A percentile compares a stretch with the other conserved stretches of the same genome.
These are phyloP conservation scores for Elasticomyces elasticus DNA, from an alignment of 495 filamentous ascomycete species.

Conservation along the genomic window DNA sequence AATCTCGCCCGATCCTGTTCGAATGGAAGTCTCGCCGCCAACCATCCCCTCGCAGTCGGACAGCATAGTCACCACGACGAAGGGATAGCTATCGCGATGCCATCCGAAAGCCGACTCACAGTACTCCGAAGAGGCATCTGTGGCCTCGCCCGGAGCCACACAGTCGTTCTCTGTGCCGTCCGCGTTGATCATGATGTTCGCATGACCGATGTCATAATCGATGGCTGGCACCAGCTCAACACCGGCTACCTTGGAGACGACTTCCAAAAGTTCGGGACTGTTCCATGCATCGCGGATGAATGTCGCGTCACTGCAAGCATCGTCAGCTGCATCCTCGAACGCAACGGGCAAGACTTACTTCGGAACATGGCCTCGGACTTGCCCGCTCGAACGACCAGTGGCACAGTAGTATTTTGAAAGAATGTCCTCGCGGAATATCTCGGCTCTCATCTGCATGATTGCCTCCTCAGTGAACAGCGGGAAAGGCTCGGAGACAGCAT, in stretches of 20 bases:
- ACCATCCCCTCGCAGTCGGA: slow-evolving; percentile 17
- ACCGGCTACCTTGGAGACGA: slow-evolving; percentile 16
- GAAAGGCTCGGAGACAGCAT: slow-evolving; percentile 18
- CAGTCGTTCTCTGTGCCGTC: not conserved
- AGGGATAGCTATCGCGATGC: slow-evolving; percentile 22
- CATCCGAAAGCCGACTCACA: slow-evolving; percentile 9
- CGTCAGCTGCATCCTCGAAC: not conserved
- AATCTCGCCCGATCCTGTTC: slow-evolving; percentile 10
- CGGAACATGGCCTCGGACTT: slow-evolving; percentile 13
- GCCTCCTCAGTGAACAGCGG: slow-evolving; percentile 17
- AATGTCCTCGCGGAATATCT: slow-evolving; percentile 15
- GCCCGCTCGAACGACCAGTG: slow-evolving; percentile 5
- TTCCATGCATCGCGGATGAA: slow-evolving; percentile 19
- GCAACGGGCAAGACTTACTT: slow-evolving; percentile 8
- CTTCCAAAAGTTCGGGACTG: slow-evolving; percentile 5
- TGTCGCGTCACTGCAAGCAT: slow-evolving; percentile 10
- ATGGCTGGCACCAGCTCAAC: slow-evolving; percentile 16
- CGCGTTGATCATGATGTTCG: slow-evolving; percentile 13
- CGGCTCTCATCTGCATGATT: slow-evolving; percentile 13
- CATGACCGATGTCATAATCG: slow-evolving; percentile 19
- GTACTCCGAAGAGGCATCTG: not conserved
- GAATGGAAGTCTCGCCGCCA: slow-evolving; percentile 21
- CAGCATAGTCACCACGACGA: slow-evolving; percentile 22
- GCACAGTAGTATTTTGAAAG: slow-evolving; percentile 6
- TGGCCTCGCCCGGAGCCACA: not conserved